A percentile compares a stretch with the other conserved stretches of the same genome.
Evolutionary conservation across 2,329 filamentous ascomycete species (phyloP).

Genomic region (Epichloe sp.): DNA sequence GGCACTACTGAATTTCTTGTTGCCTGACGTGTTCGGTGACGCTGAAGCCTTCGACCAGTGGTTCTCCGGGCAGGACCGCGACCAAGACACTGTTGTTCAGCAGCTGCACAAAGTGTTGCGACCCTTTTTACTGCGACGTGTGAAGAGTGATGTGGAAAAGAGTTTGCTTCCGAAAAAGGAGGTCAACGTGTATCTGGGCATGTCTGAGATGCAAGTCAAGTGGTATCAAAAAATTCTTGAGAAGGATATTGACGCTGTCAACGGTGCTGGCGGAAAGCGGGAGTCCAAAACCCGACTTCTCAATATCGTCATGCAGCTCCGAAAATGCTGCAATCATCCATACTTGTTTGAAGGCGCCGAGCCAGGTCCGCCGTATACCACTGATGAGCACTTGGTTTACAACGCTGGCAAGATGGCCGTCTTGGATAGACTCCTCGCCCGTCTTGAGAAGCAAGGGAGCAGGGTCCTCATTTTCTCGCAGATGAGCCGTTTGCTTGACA

Average conservation of each 20-base stretch:
- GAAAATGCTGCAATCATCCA: conserved; percentile 97
- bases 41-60: conserved; percentile 94
- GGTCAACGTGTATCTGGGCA: conserved; percentile 89
- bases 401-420: conserved; percentile 98
- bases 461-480: conserved; percentile 98
- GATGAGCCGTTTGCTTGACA: conserved; percentile 95
- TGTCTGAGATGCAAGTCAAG: conserved; percentile 98
- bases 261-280: conserved; percentile 87
- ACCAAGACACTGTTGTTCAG: conserved; percentile 91
- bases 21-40: conserved; percentile 97
- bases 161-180: conserved; percentile 95
- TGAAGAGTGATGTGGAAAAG: conserved; percentile 97
- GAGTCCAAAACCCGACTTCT: conserved; percentile 94
- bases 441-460: conserved; percentile 76
- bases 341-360: conserved; percentile 97
- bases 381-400: conserved; percentile 85
- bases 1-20: conserved; percentile 90
- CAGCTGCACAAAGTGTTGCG: conserved; percentile 87
- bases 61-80: conserved; percentile 82
- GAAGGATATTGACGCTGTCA: conserved; percentile 97
- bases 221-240: conserved; percentile 99
- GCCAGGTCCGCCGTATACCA: conserved; percentile 93
- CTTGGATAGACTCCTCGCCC: conserved; percentile 76
- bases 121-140: conserved; percentile 86
- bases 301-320: conserved; percentile 98